Conservation (phyloP, 106 monocot genomes). For the Allium sativum region DNA sequence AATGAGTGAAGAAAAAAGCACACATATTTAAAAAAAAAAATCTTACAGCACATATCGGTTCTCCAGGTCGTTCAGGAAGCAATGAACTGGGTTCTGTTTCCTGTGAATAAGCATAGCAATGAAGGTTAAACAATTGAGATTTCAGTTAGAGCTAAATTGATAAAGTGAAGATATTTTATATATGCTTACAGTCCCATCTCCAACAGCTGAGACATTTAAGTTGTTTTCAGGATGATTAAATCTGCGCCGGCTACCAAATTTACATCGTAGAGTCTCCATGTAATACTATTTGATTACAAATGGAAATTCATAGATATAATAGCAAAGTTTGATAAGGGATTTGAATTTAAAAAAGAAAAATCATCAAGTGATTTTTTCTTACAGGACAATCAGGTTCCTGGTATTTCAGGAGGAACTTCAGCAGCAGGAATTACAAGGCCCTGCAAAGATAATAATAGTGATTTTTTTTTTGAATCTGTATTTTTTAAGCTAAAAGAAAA, state of each 20-base stretch:
- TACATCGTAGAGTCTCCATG: conserved; percentile 74
- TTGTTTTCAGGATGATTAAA: conserved; percentile 71
- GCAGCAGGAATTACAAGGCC: conserved; percentile 23
- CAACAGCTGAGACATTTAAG: conserved; percentile 10
- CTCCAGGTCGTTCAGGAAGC: conserved; percentile 72
- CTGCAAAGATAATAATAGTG: conserved; percentile 31
- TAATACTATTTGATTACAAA: conserved; percentile 34
- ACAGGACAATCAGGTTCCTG: conserved; percentile 95
- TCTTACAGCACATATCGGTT: conserved; percentile 55
- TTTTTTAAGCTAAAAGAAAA: too few species aligned
- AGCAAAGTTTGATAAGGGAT: neutral
- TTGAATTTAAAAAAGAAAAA: neutral
- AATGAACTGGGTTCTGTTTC: conserved; percentile 13
- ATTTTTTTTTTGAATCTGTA: too few species aligned
- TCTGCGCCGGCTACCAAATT: conserved; percentile 64
- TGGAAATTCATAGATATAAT: neutral
- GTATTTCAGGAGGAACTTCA: conserved; percentile 77
- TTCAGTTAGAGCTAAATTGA: neutral
- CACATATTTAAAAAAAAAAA: neutral
- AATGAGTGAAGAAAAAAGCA: neutral
- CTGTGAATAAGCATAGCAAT: too few species aligned
- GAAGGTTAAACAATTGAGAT: too few species aligned
- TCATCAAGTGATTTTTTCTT: conserved; percentile 19
- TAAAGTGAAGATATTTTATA: neutral
- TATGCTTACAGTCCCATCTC: conserved; percentile 11